Evolutionary conservation across 31 red algal species (phyloP).

Genomic region (Endocladia muricata): DNA sequence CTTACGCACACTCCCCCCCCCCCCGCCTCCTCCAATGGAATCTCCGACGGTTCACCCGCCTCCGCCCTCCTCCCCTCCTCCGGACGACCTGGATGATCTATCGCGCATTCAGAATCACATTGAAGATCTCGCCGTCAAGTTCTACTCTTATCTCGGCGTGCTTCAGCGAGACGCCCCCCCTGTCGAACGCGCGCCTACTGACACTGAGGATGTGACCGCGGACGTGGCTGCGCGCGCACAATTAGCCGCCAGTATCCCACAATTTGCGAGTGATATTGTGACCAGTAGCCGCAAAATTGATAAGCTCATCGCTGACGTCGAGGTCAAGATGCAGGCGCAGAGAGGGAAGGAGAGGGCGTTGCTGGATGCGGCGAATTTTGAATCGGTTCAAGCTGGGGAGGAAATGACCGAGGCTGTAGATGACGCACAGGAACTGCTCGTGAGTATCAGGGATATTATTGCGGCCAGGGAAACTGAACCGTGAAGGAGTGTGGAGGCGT

Average conservation of each 20-base stretch:
- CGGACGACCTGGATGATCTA: constrained; percentile 44
- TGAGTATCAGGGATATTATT: constrained; percentile 53
- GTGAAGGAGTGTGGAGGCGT: too few relatives aligned
- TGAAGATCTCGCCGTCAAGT: constrained; percentile 49
- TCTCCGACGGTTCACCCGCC: too few relatives aligned
- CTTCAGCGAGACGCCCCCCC: constrained; percentile 71
- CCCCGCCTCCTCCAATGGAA: too few relatives aligned
- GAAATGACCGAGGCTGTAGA: constrained; percentile 61
- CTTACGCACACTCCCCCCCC: too few relatives aligned
- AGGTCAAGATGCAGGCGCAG: constrained; percentile 30
- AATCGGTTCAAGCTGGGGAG: constrained; percentile 52
- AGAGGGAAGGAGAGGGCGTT: constrained; percentile 35
- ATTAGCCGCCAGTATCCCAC: constrained; percentile 32
- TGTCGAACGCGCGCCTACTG: constrained; percentile 39
- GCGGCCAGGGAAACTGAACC: constrained; percentile 50
- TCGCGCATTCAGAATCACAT: constrained; percentile 51
- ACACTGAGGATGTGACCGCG: constrained; percentile 33
- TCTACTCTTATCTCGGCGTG: constrained; percentile 52
- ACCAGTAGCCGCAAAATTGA: constrained; percentile 41
- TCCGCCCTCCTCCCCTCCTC: too few relatives aligned
- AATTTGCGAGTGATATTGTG: constrained; percentile 55
- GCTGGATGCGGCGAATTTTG: constrained; percentile 42
- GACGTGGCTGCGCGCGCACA: constrained; percentile 27
- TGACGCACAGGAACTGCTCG: constrained; percentile 51
- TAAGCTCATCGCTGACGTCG: constrained; percentile 23